phyloP scores from a whole-genome alignment of 176 grass and related monocot species.

The Musa beccarii region DNA sequence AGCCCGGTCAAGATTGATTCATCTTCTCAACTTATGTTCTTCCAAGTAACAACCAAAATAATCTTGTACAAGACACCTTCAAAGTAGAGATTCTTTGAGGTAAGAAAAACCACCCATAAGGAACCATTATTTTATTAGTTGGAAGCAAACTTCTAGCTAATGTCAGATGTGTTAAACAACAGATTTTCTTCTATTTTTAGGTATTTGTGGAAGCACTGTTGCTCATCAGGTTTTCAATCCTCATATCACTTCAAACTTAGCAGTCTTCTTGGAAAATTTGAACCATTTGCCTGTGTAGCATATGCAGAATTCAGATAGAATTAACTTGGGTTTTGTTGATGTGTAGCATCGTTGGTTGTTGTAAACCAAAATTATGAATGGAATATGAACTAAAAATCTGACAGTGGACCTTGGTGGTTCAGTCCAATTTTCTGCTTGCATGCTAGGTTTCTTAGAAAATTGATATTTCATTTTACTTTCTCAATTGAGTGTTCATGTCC shows the following conservation, averaged over 20 bases:
- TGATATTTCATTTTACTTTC: not conserved
- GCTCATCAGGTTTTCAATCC: no score
- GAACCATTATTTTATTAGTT: not conserved
- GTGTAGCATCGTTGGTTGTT: not conserved
- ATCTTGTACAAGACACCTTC: not conserved
- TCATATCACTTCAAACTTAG: not conserved
- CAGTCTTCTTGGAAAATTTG: not conserved
- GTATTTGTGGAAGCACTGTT: no score
- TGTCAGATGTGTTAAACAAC: not conserved
- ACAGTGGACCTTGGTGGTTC: not conserved
- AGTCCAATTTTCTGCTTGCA: not conserved
- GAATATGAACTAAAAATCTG: not conserved
- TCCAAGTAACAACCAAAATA: not conserved
- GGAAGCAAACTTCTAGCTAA: not conserved
- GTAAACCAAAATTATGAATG: not conserved
- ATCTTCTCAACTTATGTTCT: not conserved
- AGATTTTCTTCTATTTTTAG: not conserved
- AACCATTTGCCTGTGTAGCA: not conserved
- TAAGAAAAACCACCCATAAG: not conserved
- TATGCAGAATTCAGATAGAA: not conserved
- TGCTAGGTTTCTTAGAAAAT: not conserved
- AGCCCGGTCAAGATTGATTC: not conserved
- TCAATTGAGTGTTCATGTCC: not conserved
- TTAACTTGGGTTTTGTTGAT: not conserved
- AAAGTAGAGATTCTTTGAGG: not conserved